A percentile compares a stretch with the other conserved stretches of the same genome.
Evolutionary conservation across 352 stramenopile species (phyloP).

Genomic region (Phytophthora cactorum): DNA sequence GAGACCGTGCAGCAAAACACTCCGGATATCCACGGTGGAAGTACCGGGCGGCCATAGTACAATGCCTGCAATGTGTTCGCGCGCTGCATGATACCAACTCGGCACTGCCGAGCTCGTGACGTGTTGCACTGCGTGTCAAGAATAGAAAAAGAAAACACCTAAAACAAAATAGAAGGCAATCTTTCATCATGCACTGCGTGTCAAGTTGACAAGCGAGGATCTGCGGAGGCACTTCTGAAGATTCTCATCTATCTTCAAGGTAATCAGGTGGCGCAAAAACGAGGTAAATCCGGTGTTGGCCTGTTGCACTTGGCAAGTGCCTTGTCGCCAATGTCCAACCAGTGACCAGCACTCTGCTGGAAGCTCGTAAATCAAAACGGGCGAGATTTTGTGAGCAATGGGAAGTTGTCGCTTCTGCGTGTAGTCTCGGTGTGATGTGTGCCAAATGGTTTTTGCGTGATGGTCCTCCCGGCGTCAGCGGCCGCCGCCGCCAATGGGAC

Average conservation of each 20-base stretch:
- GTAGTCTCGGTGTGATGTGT: neutral
- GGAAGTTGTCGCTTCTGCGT: neutral
- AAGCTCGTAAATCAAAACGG: slow-evolving; percentile 3
- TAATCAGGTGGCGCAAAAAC: slow-evolving; percentile 9
- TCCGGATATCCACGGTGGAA: slow-evolving; percentile 1
- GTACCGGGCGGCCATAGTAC: neutral
- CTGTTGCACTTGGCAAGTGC: neutral
- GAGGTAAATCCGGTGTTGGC: slow-evolving; percentile 14
- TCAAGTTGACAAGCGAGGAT: slow-evolving; percentile 4
- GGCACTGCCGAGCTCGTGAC: no score
- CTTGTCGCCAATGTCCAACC: neutral
- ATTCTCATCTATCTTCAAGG: slow-evolving; percentile 13
- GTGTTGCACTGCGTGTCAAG: no score
- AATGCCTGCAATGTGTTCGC: neutral
- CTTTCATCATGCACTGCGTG: no score
- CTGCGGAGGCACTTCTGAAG: slow-evolving; percentile 23
- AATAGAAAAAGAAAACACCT: no score
- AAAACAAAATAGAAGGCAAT: no score
- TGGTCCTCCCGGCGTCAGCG: slow-evolving; percentile 15
- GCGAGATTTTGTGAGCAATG: neutral
- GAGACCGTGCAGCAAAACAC: slow-evolving; percentile 21
- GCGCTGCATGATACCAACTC: no score
- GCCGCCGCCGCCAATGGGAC: slow-evolving; percentile 19
- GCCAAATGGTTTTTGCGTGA: slow-evolving; percentile 4
- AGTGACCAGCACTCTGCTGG: neutral